phyloP scores from a whole-genome alignment of 345 rosid species.

The Trapa incisa region DNA sequence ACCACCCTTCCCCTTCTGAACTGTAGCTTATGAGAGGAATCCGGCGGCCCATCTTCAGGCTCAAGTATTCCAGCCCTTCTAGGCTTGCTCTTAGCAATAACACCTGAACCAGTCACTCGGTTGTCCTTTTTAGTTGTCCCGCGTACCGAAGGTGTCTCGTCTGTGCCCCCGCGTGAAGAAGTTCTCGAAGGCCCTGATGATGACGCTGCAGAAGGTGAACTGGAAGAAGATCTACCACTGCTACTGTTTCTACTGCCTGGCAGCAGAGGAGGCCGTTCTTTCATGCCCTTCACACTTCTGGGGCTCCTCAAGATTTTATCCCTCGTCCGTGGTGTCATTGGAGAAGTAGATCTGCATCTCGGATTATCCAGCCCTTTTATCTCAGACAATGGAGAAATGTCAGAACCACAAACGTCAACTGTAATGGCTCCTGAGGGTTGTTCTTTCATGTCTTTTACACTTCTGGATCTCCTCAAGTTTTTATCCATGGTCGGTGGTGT shows the following conservation, averaged over 20 bases:
- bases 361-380: background rate
- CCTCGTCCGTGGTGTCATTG: background rate
- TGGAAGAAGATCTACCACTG: background rate
- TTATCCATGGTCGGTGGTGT: conserved; percentile 2
- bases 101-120: conserved; percentile 4
- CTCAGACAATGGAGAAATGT: background rate
- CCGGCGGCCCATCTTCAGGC: conserved; percentile 13
- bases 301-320: conserved; percentile 5
- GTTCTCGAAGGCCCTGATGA: conserved; percentile 8
- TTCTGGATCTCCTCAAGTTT: background rate
- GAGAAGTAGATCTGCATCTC: conserved; percentile 12
- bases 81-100: conserved; percentile 12
- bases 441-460: too few relatives aligned
- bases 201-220: conserved; percentile 10
- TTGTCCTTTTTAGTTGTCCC: conserved; percentile 2
- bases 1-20: conserved; percentile 52
- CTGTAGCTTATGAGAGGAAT: conserved; percentile 13
- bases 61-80: conserved; percentile 16
- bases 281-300: background rate
- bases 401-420: background rate
- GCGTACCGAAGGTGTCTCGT: background rate
- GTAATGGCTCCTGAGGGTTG: conserved; percentile 1
- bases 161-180: background rate
- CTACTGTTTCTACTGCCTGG: conserved; percentile 9
- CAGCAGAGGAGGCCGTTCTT: conserved; percentile 5